Evolutionary conservation across 495 filamentous ascomycete species (phyloP), one percentile per base, ranked within the genome.

Genomic region (Chaetomium tenue): DNA sequence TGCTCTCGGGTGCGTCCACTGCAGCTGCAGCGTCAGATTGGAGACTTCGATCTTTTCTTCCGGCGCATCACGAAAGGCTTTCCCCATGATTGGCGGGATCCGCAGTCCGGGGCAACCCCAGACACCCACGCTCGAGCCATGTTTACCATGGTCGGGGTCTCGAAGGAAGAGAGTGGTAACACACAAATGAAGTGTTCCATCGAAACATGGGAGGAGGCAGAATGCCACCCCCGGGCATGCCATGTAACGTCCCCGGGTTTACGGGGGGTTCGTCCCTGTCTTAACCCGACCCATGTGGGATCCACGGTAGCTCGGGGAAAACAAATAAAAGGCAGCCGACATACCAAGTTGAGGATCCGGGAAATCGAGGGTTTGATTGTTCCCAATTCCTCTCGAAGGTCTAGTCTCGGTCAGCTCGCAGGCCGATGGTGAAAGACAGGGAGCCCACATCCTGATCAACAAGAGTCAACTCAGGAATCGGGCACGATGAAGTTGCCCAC

Each of bases 401-500:
- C n/a, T 57, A n/a, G 54, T 46, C 39, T 50, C 46, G 8, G 8
- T 46, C 39, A 58, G 56, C 56, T 58, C 56, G 56, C 40, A 58
- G 56, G 56, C 13, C 56, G 56, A 46, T 40, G 11, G 9, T 37
- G 20, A 11, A 58, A 46, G 56, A 58, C 39, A 20, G 40, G n/a
- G 46, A 50, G 46, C 18, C 8, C 8, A 23, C 46, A 23, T 1
- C n/a, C 8, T 22, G n/a, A 50, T 5, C 44, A n/a, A 9, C 39
- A 40, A 11, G 12, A 40, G 2, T 12, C 39, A 40, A 40, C 4
- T 3, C 39, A 9, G 9, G 12, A 40, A 52, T 26, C 12, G 50
- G 25, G 20, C 50, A 60, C 15, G 26, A 52, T 68, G 39, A 72
- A 66, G 56, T 66, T 83, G 22, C 82, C 82, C 9, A 85, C 83